Evolutionary conservation across 139 green algal genomes (phyloP), one percentile per base, ranked within the genome.

Genomic region (Pseudopediastrum boryanum): DNA sequence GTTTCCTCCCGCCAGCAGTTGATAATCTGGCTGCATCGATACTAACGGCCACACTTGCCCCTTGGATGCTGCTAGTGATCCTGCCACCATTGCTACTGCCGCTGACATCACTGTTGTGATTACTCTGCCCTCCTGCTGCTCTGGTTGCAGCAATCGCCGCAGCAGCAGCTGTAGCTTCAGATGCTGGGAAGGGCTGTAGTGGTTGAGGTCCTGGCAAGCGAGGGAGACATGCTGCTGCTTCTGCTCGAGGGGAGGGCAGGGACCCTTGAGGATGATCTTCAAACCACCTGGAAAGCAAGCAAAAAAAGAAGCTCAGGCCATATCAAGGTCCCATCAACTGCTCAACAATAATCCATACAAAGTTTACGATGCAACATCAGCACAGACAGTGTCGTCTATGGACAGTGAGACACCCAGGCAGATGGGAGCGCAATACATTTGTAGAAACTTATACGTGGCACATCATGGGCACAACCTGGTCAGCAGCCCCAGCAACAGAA

Each of bases 141-240:
- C 48, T 76, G n/a, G 21, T 3, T 41, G 58, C 23, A 31, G 21
- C 16, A 27, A n/a, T 27, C 2, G 12, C 54, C 12, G 54, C 6
- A 63, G 27, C n/a, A 64, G 54, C 54, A 29, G 27, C 13, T 64
- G 10, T 8, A 29, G 27, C 21, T 27, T 29, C 54, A 64, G 23
- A 8, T 68, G 59, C 59, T 69, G 61, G 39, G 29, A n/a, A 4
- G 42, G 41, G 41, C 66, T 54, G 66, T 13, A 25, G 27, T 29
- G 38, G 66, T 25, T 6, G 23, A 12, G 61, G 61, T 5, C 74
- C 74, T 9, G 62, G 62, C 4, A 81, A 63, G 3, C 63, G n/a
- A 7, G 74, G 74, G 25, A 81, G 39, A 43, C 74, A 81, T 25
- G 63, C 74, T 12, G 64, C 63, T 42, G 74, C 62, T 7, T 74